Base-by-base conservation (phyloP, 164 flowering plant species). In the Saururus chinensis region DNA sequence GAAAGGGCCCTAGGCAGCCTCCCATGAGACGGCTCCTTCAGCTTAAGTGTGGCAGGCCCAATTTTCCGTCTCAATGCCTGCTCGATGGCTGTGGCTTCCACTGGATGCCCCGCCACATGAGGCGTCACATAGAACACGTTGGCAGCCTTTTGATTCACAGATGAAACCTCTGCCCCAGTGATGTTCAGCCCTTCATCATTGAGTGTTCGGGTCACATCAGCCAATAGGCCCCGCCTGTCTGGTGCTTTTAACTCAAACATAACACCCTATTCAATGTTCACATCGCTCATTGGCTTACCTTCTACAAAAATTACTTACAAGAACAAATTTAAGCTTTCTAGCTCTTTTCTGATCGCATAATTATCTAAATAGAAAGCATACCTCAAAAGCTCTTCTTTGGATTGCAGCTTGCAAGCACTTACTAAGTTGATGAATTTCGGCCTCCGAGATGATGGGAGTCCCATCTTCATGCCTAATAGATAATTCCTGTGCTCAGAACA, bases 381-480 rank as follows among this genome's bases (percentile, higher is more conserved):
- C 98, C 88, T 89, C 88, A 19, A 81, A 79, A 59, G 77, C 84
- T 57, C 98, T 75, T 61, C 98, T 80, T 62, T 89, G 89, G 59
- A 92, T 86, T 16, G 98, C 85, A 62, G 98, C 98, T 84, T 83
- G 88, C 19, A 81, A 59, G 51, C 85, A 75, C 60, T 74, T 77
- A 65, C 74, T 73, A 51, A 81, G 81, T 1, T 81, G 73, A 40
- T 72, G 80, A 55, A 72, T 63, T 51, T 81, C 83, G 19, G 83
- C 83, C 60, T 89, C 96, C 24, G 96, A 87, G 61, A 82, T 81
- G 42, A 88, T 77, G 21, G 96, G 95, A 19, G 75, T 69, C 12
- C 98, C 98, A 75, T 92, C 96, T 7, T 81, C 72, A 64, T 89
- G 96, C 65, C 92, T 76, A 23, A 92, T 85, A 63, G 82, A 92